Evolutionary conservation across 495 filamentous ascomycete species (phyloP).

Genomic region (Hyaloscypha finlandica): DNA sequence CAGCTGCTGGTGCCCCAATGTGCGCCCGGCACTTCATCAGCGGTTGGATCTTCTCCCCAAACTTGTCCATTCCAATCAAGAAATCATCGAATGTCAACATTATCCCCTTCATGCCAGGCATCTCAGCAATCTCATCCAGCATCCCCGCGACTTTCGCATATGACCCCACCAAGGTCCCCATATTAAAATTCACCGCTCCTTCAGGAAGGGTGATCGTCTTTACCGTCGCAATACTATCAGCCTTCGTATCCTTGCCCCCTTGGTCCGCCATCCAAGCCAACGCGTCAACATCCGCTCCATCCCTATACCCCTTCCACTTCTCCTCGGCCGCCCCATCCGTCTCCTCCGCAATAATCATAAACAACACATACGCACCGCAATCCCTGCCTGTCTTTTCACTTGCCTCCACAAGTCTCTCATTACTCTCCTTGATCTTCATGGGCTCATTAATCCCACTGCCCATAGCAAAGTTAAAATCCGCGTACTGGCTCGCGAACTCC

Average conservation of each 20-base stretch:
- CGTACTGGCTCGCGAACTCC: conserved; percentile 37
- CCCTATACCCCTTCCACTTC: conserved; percentile 39
- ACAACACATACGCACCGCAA: conserved; percentile 36
- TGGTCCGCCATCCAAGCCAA: conserved; percentile 37
- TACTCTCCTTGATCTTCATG: conserved; percentile 27
- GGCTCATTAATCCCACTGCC: conserved; percentile 37
- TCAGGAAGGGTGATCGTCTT: conserved; percentile 31
- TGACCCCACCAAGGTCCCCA: conserved; percentile 35
- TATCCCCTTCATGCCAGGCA: conserved; percentile 38
- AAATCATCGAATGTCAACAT: conserved; percentile 40
- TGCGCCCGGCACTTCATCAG: conserved; percentile 51
- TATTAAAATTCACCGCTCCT: conserved; percentile 37
- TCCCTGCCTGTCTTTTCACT: conserved; percentile 31
- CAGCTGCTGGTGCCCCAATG: too few species aligned
- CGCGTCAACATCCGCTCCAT: conserved; percentile 34
- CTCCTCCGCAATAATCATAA: conserved; percentile 39
- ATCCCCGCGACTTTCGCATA: conserved; percentile 36
- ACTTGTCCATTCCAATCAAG: conserved; percentile 34
- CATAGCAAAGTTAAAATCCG: conserved; percentile 38
- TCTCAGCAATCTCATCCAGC: conserved; percentile 35
- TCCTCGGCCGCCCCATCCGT: conserved; percentile 35
- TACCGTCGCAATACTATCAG: conserved; percentile 35
- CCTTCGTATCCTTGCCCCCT: conserved; percentile 35
- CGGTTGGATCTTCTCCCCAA: conserved; percentile 38
- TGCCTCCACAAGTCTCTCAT: conserved; percentile 33